Evolutionary conservation across 805 yeast genomes (phyloP), one percentile per base, ranked within the genome.

Genomic region (Wickerhamiella nectarea): DNA sequence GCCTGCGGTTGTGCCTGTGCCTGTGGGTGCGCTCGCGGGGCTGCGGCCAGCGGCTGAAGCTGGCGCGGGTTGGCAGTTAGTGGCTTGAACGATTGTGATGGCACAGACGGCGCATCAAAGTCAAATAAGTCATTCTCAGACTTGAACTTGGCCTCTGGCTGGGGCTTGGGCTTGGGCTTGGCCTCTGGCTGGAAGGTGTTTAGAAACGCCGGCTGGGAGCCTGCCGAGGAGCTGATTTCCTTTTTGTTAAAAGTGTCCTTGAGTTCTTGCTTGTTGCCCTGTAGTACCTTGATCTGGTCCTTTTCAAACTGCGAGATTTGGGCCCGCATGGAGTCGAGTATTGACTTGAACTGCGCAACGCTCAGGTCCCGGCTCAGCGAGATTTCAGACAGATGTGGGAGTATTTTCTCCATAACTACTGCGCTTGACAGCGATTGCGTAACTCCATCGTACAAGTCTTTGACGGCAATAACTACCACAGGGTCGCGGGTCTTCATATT

Each of bases 401-500:
- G 47, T 3, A 75, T 69, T 21, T 67, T 66, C n/a, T 67, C 67
- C n/a, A 81, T 69, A 14, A 73, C 60, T 1, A 59, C 59, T 36
- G 73, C 76, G 34, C 74, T 69, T 18, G 65, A 70, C 15, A 75
- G 64, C 9, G 71, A 58, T 2, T 40, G 26, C 6, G 49, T 44
- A 6, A 62, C 43, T 1, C 60, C 47, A 12, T 54, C 51, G 52
- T 73, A 71, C 6, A 75, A 64, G 11, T 55, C 56, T 22, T 76
- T 53, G 3, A 76, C 65, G 20, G 71, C 65, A 52, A 66, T 56
- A 35, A 82, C 69, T 33, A 83, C 76, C 36, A 75, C 63, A 12
- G 81, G 70, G 53, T 82, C 87, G 48, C 91, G 66, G 21, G 91
- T 78, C 58, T 84, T 84, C 70, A 84, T 72, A 12, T 75, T 73